Conservation (phyloP, 2,329 filamentous ascomycete genomes). For the Xylaria sp. region DNA sequence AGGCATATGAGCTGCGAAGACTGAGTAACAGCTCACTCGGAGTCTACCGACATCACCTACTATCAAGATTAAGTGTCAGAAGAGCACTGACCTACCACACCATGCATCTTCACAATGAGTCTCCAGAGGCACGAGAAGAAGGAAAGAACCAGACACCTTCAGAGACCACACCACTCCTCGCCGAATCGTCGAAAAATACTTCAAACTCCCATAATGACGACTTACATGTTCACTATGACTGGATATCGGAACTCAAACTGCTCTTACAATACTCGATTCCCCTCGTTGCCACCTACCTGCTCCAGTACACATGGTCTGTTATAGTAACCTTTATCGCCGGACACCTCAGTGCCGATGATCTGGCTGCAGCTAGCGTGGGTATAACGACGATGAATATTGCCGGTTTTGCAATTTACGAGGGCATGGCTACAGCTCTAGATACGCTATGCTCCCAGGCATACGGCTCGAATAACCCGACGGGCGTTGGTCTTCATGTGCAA, state of each 20-base stretch:
- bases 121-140: slow-evolving; percentile 17
- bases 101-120: slow-evolving; percentile 11
- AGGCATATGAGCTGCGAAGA: not conserved
- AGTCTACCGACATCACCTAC: slow-evolving; percentile 4
- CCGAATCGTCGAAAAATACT: slow-evolving; percentile 30
- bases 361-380: slow-evolving; percentile 63
- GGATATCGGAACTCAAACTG: slow-evolving; percentile 44
- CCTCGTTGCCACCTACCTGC: slow-evolving; percentile 62
- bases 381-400: slow-evolving; percentile 65
- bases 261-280: slow-evolving; percentile 57
- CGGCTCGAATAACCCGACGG: slow-evolving; percentile 58
- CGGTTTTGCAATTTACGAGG: slow-evolving; percentile 62
- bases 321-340: slow-evolving; percentile 64
- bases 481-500: slow-evolving; percentile 64
- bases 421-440: slow-evolving; percentile 62
- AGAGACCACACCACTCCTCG: slow-evolving; percentile 41
- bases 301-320: slow-evolving; percentile 63
- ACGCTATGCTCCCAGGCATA: slow-evolving; percentile 64
- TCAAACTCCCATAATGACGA: slow-evolving; percentile 15
- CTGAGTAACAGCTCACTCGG: not conserved
- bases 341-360: slow-evolving; percentile 61
- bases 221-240: slow-evolving; percentile 28
- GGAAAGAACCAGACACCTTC: slow-evolving; percentile 15
- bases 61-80: not conserved
- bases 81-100: not conserved